Evolutionary conservation across 306 rosid species (phyloP), one percentile per base, ranked within the genome.

Genomic region (Vicia villosa): DNA sequence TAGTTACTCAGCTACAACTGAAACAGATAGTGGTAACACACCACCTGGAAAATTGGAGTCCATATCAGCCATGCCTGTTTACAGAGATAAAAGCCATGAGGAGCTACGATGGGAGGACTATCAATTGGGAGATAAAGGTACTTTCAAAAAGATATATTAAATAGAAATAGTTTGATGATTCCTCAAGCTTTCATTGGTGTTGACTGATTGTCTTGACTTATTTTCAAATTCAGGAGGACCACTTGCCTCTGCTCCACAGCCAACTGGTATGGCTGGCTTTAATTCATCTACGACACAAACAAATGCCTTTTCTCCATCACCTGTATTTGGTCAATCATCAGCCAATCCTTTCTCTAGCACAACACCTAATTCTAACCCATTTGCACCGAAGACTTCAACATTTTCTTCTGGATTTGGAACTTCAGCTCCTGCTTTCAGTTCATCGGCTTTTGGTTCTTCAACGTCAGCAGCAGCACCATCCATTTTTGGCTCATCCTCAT

Each of bases 61-160:
- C 37, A 89, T 95, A 77, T 95, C 99, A 21, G 96, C 97, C 42
- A 95, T 95, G 99, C 78, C 96, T 58, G 52, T 68, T 55, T 95
- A 86, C 87, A 95, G 83, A 76, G 96, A 94, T 38, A 94, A 91
- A 83, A 87, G 96, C 79, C 99, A 94, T 0, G 99, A 94, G 72
- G 99, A 95, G 83, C 86, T 91, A 60, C 85, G 97, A 85, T 95
- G 97, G 97, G 97, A 95, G 76, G 99, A 95, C 81, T 86, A 95
- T 85, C 97, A 95, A 75, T 20, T 70, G 80, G 96, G 96, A 69
- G 99, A 91, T 66, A 95, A 95, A 87, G 95, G 99, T 91, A 28
- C 46, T 28, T 63, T 6, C 57, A 43, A 64, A 22, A 34, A 34
- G 5, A 30, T n/a, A 3, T 6, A 34, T 34, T 6, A 1, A 34